Evolutionary conservation across 345 rosid genomes (phyloP).

Genomic region (Euclidium syriacum): DNA sequence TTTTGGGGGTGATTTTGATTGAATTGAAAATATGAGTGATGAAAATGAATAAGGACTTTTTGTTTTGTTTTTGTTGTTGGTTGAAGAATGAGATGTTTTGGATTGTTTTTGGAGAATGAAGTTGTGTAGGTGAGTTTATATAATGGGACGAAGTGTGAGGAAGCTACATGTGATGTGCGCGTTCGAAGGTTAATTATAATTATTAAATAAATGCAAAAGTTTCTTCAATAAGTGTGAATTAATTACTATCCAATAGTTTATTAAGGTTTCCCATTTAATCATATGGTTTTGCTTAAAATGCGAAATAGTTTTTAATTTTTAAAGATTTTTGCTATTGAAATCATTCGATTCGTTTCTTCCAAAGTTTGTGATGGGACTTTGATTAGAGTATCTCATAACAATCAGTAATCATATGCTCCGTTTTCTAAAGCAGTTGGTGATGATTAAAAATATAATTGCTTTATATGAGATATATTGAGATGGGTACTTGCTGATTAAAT

Average conservation of each 20-base stretch:
- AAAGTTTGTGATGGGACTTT: constrained; percentile 28
- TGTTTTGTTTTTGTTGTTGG: not conserved
- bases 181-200: constrained; percentile 9
- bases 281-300: constrained; percentile 32
- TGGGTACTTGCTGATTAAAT: not conserved
- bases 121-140: constrained; percentile 17
- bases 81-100: constrained; percentile 16
- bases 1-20: not conserved
- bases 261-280: constrained; percentile 23
- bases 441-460: not conserved
- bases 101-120: constrained; percentile 26
- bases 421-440: constrained; percentile 16
- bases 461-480: not conserved
- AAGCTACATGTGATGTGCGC: constrained; percentile 30
- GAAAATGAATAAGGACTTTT: not conserved
- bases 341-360: constrained; percentile 26
- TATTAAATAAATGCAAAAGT: constrained; percentile 5
- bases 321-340: constrained; percentile 6
- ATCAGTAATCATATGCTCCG: constrained; percentile 12
- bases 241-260: constrained; percentile 17
- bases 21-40: not conserved
- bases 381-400: constrained; percentile 28
- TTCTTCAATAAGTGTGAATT: constrained; percentile 18
- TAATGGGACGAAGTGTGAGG: constrained; percentile 16
- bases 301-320: constrained; percentile 12